phyloP scores from a whole-genome alignment of 352 stramenopile genomes.

The Chrysophaeum taylorii region DNA sequence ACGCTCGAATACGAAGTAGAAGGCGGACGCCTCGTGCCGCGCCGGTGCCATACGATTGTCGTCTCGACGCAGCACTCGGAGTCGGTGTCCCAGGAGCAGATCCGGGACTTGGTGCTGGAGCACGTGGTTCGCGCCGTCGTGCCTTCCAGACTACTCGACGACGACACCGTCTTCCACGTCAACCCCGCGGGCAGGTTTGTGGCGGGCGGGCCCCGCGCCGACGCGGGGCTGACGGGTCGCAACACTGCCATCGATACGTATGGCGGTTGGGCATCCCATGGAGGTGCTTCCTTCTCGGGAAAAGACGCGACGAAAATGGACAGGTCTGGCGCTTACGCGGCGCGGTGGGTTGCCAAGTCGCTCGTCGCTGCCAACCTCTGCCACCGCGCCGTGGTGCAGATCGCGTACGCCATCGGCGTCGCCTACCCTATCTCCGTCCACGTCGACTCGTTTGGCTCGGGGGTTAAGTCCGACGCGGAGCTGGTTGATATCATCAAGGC shows the following conservation, averaged over 20 bases:
- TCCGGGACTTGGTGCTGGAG: slow-evolving; percentile 92
- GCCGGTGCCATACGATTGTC: slow-evolving; percentile 95
- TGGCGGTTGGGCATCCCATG: slow-evolving; percentile 94
- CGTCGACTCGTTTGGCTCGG: slow-evolving; percentile 96
- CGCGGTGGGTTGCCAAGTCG: slow-evolving; percentile 96
- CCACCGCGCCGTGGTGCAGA: slow-evolving; percentile 84
- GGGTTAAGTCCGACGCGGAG: slow-evolving; percentile 82
- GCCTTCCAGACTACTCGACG: slow-evolving; percentile 95
- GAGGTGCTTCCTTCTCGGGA: slow-evolving; percentile 94
- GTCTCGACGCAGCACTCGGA: slow-evolving; percentile 99
- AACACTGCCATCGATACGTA: slow-evolving; percentile 99
- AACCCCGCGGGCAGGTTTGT: slow-evolving; percentile 98
- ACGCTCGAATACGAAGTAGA: slow-evolving; percentile 88
- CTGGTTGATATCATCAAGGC: slow-evolving; percentile 95
- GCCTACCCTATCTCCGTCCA: slow-evolving; percentile 89
- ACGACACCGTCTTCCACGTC: slow-evolving; percentile 98
- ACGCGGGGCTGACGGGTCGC: slow-evolving; percentile 93
- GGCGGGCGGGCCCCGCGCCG: slow-evolving; percentile 94
- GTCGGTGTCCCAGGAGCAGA: slow-evolving; percentile 96
- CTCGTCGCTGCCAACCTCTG: slow-evolving; percentile 87
- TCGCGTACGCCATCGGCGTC: slow-evolving; percentile 97
- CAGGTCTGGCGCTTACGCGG: slow-evolving; percentile 92
- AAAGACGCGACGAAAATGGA: slow-evolving; percentile 99
- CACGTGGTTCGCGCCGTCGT: slow-evolving; percentile 97
- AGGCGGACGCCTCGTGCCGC: slow-evolving; percentile 77